Evolutionary conservation across 164 flowering plant species (phyloP).

Genomic region (Macadamia integrifolia): DNA sequence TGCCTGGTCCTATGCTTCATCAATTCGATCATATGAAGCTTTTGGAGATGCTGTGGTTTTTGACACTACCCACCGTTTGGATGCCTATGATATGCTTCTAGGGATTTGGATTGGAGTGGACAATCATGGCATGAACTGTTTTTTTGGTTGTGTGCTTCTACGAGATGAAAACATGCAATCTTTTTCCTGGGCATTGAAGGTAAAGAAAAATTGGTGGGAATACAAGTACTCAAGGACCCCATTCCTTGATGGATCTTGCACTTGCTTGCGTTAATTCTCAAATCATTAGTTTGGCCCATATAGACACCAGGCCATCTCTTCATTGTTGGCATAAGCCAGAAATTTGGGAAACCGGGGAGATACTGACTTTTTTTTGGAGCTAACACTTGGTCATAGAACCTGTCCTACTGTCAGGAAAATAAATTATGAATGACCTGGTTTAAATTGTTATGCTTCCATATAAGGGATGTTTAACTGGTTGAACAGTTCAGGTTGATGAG

Average conservation of each 20-base stretch:
- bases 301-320: neutral
- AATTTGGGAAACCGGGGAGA: neutral
- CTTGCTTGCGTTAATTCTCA: neutral
- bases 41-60: constrained; percentile 74
- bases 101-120: constrained; percentile 83
- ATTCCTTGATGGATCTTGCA: too few relatives aligned
- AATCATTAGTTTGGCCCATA: neutral
- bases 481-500: neutral
- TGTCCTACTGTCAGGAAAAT: neutral
- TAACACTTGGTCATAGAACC: neutral
- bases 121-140: constrained; percentile 63
- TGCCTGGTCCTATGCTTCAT: constrained; percentile 74
- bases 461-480: neutral
- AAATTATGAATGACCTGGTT: neutral
- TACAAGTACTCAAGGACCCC: too few relatives aligned
- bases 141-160: constrained; percentile 71
- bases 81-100: constrained; percentile 68
- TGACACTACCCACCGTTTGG: constrained; percentile 73
- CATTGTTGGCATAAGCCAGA: neutral
- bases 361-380: neutral
- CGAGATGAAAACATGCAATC: constrained; percentile 67
- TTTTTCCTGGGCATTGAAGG: constrained; percentile 87
- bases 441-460: neutral
- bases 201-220: constrained; percentile 13
- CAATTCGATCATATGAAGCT: constrained; percentile 44